These are phyloP conservation scores for Raphanus sativus DNA, from an alignment of 345 rosid genomes.

Conservation along the genomic window DNA sequence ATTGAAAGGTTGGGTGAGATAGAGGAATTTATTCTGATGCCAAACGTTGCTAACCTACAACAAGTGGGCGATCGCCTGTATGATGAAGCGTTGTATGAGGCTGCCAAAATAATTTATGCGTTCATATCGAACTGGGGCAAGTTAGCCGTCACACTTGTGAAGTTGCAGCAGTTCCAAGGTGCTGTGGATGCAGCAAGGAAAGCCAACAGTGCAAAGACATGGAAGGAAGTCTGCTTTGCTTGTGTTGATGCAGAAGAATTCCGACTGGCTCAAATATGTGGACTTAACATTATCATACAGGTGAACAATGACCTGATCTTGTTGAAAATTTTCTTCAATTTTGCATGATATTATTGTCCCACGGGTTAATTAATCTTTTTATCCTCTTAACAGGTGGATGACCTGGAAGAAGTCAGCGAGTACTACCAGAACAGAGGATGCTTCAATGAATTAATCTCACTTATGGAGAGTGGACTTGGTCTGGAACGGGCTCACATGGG, in stretches of 20 bases:
- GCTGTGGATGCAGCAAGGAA: constrained; percentile 99
- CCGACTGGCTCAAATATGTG: constrained; percentile 96
- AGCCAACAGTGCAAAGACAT: constrained; percentile 99
- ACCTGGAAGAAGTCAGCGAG: constrained; percentile 95
- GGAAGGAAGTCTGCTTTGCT: constrained; percentile 99
- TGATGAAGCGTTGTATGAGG: constrained; percentile 88
- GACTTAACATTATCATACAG: constrained; percentile 91
- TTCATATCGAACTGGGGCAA: constrained; percentile 99
- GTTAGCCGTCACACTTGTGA: constrained; percentile 93
- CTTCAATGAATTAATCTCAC: constrained; percentile 96
- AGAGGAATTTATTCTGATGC: constrained; percentile 97
- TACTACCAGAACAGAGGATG: constrained; percentile 98
- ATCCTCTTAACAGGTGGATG: constrained; percentile 71
- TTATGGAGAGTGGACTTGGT: constrained; percentile 99
- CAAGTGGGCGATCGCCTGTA: constrained; percentile 94
- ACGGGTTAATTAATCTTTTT: constrained; percentile 4
- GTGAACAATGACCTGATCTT: constrained; percentile 39
- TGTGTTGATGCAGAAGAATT: constrained; percentile 99
- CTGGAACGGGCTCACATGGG: constrained; percentile 99
- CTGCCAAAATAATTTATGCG: constrained; percentile 92
- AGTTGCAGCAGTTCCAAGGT: constrained; percentile 90
- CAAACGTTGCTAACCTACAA: constrained; percentile 96
- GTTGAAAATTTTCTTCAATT: background rate
- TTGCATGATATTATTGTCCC: constrained; percentile 17
- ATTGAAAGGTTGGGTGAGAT: constrained; percentile 89